A percentile compares a stretch with the other conserved stretches of the same genome.
Evolutionary conservation across 1,284 basidiomycete genomes (phyloP).

Genomic region (Tilletiopsis washingtonensis): DNA sequence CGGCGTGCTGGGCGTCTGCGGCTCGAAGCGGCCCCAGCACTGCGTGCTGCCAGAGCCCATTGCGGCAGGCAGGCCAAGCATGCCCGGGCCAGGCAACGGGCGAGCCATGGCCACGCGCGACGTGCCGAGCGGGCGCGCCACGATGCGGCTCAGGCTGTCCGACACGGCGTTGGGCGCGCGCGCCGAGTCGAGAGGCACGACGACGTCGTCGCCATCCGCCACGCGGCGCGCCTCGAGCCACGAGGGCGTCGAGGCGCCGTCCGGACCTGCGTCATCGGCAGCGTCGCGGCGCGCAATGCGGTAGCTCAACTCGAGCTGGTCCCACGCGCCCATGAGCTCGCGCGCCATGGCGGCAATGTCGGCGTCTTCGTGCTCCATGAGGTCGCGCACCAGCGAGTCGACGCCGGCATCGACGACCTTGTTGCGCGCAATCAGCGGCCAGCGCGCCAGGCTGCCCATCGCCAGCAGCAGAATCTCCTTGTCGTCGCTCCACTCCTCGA

Average conservation of each 20-base stretch:
- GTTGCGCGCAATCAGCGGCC: slow-evolving; percentile 81
- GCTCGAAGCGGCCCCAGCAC: no score
- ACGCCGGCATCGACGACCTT: slow-evolving; percentile 71
- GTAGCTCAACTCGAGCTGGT: slow-evolving; percentile 64
- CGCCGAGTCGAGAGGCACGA: slow-evolving; percentile 18
- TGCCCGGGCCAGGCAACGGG: no score
- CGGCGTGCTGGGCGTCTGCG: slow-evolving; percentile 9
- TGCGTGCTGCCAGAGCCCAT: no score
- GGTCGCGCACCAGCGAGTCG: slow-evolving; percentile 27
- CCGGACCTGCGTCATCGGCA: slow-evolving; percentile 52
- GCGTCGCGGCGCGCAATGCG: slow-evolving; percentile 59
- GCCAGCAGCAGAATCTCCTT: slow-evolving; percentile 62
- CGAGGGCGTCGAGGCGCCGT: slow-evolving; percentile 5
- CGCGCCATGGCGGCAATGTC: slow-evolving; percentile 25
- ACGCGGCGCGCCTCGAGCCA: slow-evolving; percentile 11
- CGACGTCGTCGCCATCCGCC: slow-evolving; percentile 38
- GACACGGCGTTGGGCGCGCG: slow-evolving; percentile 33
- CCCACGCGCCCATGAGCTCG: slow-evolving; percentile 67
- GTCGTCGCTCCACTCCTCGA: slow-evolving; percentile 71
- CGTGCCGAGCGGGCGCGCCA: slow-evolving; percentile 6
- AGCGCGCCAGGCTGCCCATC: slow-evolving; percentile 50
- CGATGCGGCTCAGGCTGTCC: not conserved
- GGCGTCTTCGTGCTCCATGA: slow-evolving; percentile 8
- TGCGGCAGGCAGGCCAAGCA: no score
- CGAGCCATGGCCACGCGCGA: not conserved